A percentile compares a stretch with the other conserved stretches of the same genome.
These are phyloP conservation scores for Neurospora sp. DNA, from an alignment of 495 filamentous ascomycete species.

Conservation along the genomic window DNA sequence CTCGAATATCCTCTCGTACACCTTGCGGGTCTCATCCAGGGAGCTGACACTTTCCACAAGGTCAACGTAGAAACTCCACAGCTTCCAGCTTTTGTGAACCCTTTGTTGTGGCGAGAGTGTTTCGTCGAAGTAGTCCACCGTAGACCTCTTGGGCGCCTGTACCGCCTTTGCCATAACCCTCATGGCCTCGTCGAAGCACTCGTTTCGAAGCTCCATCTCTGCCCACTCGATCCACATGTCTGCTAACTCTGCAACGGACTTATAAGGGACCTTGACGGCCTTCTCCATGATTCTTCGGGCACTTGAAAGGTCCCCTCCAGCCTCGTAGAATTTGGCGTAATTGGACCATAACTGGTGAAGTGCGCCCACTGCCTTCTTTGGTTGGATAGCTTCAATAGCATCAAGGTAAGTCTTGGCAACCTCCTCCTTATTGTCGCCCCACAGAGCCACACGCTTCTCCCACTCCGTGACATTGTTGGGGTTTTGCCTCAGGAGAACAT, in stretches of 20 bases:
- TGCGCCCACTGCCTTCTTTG: constrained; percentile 88
- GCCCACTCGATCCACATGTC: constrained; percentile 99
- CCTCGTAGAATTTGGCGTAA: constrained; percentile 96
- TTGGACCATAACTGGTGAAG: constrained; percentile 96
- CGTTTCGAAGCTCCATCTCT: constrained; percentile 89
- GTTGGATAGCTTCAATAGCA: constrained; percentile 84
- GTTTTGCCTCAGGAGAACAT: constrained; percentile 90
- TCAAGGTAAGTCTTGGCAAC: constrained; percentile 92
- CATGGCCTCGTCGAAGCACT: constrained; percentile 92
- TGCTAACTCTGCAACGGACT: constrained; percentile 85
- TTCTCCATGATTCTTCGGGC: constrained; percentile 94
- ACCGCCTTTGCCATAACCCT: constrained; percentile 95
- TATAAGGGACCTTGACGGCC: constrained; percentile 94
- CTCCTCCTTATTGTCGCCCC: constrained; percentile 87
- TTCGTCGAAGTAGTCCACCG: constrained; percentile 97
- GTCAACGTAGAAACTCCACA: constrained; percentile 99
- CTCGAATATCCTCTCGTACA: constrained; percentile 97
- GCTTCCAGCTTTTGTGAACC: constrained; percentile 98
- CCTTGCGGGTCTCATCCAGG: constrained; percentile 82
- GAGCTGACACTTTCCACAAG: constrained; percentile 90
- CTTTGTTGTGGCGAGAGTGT: constrained; percentile 87
- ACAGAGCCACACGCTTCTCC: constrained; percentile 90
- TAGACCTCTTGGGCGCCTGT: constrained; percentile 87
- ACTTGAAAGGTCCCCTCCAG: constrained; percentile 71
- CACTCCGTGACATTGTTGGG: constrained; percentile 95